Evolutionary conservation across 2,329 filamentous ascomycete genomes (phyloP), one percentile per base, ranked within the genome.

Genomic region (Sphaerulina vaccinii): DNA sequence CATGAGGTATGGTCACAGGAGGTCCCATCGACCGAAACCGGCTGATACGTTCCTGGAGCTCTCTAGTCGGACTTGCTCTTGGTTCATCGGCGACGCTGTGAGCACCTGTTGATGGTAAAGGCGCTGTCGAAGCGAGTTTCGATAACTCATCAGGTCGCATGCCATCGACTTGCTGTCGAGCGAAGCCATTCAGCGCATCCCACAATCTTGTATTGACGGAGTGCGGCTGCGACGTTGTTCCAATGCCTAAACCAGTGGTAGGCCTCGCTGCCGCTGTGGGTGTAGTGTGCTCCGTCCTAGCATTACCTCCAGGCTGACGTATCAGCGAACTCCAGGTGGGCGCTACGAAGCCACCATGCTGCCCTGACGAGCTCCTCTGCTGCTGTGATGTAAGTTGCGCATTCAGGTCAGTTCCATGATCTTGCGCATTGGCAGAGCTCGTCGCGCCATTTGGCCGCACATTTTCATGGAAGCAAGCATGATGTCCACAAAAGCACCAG

Each of bases 401-500:
- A 23, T 47, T 33, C 35, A 33, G 23, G 21, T 18, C 44, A 18
- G 11, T 11, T 11, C 29, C 8, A 13, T 24, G n/a, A 23, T 8
- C 44, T 11, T 15, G 44, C 5, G 6, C 33, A 36, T 22, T 37
- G 19, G 44, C 19, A 6, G n/a, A 22, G 22, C 21, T 21, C 24
- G 18, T 23, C 19, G 19, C 37, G 16, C n/a, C 7, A 6, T 32
- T 33, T 13, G 29, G 46, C 11, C 44, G 40, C 33, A 49, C 49
- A 24, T 23, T 43, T 19, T 69, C 61, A 66, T 82, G 79, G 62
- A 76, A 81, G 65, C 79, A 81, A 5, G 78, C 78, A 71, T 82
- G 79, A 64, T 82, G 79, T 35, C 75, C 75, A 59, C 79, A 82
- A 49, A 77, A 74, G 65, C 79, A 82, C 67, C 64, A 73, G 2